These are phyloP conservation scores for Fusarium armeniacum DNA, from an alignment of 2,329 filamentous ascomycete species.

Conservation along the genomic window DNA sequence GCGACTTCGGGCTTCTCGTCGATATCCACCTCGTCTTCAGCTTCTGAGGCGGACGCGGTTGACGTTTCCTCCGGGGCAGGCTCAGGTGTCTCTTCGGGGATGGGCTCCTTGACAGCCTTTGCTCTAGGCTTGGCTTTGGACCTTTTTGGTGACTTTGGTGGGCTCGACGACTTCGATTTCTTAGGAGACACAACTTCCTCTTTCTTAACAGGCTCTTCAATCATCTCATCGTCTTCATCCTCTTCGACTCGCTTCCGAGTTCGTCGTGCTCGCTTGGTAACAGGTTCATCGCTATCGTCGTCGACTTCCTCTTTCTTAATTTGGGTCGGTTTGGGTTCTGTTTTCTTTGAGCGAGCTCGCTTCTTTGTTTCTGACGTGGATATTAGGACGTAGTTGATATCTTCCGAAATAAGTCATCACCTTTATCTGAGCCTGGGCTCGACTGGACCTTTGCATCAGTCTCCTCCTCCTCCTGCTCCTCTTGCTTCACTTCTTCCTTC, in stretches of 20 bases:
- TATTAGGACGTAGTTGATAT: conserved; percentile 4
- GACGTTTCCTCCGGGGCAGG: conserved; percentile 50
- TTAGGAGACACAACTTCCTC: conserved; percentile 26
- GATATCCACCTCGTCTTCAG: conserved; percentile 60
- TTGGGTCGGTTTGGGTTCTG: conserved; percentile 36
- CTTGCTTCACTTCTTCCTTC: conserved; percentile 54
- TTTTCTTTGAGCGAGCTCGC: conserved; percentile 54
- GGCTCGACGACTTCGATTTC: conserved; percentile 41
- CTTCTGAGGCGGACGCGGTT: conserved; percentile 50
- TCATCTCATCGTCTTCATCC: conserved; percentile 64
- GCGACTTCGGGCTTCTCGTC: conserved; percentile 78
- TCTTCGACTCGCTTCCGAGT: conserved; percentile 63
- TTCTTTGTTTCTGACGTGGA: conserved; percentile 61
- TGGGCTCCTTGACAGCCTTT: conserved; percentile 27
- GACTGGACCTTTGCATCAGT: conserved; percentile 54
- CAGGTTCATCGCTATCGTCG: conserved; percentile 71
- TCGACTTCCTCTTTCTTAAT: conserved; percentile 58
- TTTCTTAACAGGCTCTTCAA: conserved; percentile 54
- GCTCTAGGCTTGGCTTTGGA: conserved; percentile 32
- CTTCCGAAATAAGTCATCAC: conserved; percentile 42
- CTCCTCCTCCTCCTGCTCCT: conserved; percentile 46
- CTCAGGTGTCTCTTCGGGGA: conserved; percentile 43
- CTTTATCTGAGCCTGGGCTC: conserved; percentile 57
- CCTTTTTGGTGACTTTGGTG: conserved; percentile 35
- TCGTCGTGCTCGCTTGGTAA: conserved; percentile 69